These are phyloP conservation scores for Hibiscus trionum DNA, from an alignment of 345 rosid species.

Conservation along the genomic window DNA sequence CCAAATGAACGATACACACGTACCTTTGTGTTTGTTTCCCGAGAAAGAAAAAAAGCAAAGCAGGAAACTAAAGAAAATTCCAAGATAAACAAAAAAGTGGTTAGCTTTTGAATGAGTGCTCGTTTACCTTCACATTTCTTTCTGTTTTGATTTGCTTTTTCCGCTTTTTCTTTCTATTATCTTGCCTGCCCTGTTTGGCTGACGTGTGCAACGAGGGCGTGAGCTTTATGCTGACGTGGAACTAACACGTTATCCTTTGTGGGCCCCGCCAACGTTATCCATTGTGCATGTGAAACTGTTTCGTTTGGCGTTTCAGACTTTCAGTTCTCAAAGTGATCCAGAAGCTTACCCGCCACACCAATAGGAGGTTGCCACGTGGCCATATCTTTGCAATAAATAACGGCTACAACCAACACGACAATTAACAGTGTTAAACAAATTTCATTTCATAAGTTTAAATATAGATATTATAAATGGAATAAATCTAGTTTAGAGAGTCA, in stretches of 20 bases:
- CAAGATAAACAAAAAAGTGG: not conserved
- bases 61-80: not conserved
- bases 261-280: constrained; percentile 46
- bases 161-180: not conserved
- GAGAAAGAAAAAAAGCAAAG: not conserved
- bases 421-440: not conserved
- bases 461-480: no score
- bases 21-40: constrained; percentile 15
- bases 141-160: not conserved
- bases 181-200: constrained; percentile 10
- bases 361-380: not conserved
- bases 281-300: constrained; percentile 37
- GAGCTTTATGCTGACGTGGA: constrained; percentile 44
- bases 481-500: no score
- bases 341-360: not conserved
- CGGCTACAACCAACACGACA: not conserved
- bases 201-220: constrained; percentile 26
- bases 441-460: no score
- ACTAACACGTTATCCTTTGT: constrained; percentile 14
- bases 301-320: constrained; percentile 5
- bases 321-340: not conserved
- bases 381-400: not conserved
- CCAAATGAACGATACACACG: not conserved
- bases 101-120: constrained; percentile 3
- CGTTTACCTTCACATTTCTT: constrained; percentile 7